Conservation (phyloP, 2,329 filamentous ascomycete genomes). For the Paecilomyces sp. region DNA sequence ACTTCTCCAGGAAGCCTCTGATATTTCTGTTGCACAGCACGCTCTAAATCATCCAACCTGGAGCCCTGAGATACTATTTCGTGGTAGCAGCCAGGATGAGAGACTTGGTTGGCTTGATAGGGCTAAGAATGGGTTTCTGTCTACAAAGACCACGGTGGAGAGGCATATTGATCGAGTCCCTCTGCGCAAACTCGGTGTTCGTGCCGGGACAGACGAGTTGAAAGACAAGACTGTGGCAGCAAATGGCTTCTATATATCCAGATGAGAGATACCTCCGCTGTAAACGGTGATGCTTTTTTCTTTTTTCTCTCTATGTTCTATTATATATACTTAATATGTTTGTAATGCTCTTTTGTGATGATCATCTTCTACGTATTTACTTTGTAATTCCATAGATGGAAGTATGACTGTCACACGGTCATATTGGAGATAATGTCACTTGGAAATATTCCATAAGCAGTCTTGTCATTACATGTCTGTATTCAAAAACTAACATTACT, state of each 20-base stretch:
- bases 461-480: too few relatives aligned
- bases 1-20: constrained; percentile 31
- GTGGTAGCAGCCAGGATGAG: neutral
- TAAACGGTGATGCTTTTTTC: neutral
- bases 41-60: constrained; percentile 34
- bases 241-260: constrained; percentile 31
- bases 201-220: constrained; percentile 37
- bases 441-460: too few relatives aligned
- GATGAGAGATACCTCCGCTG: neutral
- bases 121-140: constrained; percentile 29
- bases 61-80: constrained; percentile 20
- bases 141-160: constrained; percentile 39
- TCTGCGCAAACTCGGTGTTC: constrained; percentile 53
- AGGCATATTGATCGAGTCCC: constrained; percentile 42
- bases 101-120: constrained; percentile 3
- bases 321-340: too few relatives aligned
- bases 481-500: too few relatives aligned
- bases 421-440: too few relatives aligned
- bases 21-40: constrained; percentile 27
- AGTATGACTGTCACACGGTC: too few relatives aligned
- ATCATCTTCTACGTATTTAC: too few relatives aligned
- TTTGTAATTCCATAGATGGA: too few relatives aligned
- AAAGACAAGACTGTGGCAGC: constrained; percentile 38
- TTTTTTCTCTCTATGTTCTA: too few relatives aligned
- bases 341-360: too few relatives aligned